phyloP scores from a whole-genome alignment of 139 green algal genomes.

The Ettlia oleoabundans region DNA sequence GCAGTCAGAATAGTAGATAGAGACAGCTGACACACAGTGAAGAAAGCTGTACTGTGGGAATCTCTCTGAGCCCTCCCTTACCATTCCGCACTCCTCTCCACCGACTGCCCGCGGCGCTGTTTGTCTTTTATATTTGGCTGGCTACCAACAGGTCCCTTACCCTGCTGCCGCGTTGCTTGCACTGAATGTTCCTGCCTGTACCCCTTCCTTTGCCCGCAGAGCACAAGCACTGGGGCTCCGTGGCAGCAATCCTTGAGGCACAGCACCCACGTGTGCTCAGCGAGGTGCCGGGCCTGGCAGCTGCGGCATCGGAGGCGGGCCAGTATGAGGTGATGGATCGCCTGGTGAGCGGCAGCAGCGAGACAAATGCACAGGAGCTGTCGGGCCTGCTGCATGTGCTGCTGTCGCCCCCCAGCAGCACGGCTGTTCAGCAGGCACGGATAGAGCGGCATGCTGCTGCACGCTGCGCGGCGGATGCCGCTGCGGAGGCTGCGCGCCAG shows the following conservation, averaged over 20 bases:
- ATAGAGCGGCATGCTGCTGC: neutral
- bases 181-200: neutral
- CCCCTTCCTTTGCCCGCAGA: constrained; percentile 8
- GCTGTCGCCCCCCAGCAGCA: neutral
- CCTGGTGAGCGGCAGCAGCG: constrained; percentile 7
- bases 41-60: constrained; percentile 39
- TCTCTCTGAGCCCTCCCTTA: constrained; percentile 44
- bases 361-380: constrained; percentile 10
- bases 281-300: constrained; percentile 30
- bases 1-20: constrained; percentile 36
- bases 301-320: constrained; percentile 1
- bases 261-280: constrained; percentile 31
- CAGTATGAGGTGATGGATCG: constrained; percentile 13
- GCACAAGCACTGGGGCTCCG: constrained; percentile 13
- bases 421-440: neutral
- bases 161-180: neutral
- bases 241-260: constrained; percentile 13
- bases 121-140: no score
- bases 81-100: no score
- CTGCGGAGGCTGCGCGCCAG: constrained; percentile 7
- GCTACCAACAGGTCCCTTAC: no score
- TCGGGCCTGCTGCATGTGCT: constrained; percentile 22
- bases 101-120: no score
- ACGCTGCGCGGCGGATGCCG: neutral
- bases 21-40: constrained; percentile 42